Evolutionary conservation across 2,329 filamentous ascomycete species (phyloP).

Genomic region (Fusarium nisikadoi): DNA sequence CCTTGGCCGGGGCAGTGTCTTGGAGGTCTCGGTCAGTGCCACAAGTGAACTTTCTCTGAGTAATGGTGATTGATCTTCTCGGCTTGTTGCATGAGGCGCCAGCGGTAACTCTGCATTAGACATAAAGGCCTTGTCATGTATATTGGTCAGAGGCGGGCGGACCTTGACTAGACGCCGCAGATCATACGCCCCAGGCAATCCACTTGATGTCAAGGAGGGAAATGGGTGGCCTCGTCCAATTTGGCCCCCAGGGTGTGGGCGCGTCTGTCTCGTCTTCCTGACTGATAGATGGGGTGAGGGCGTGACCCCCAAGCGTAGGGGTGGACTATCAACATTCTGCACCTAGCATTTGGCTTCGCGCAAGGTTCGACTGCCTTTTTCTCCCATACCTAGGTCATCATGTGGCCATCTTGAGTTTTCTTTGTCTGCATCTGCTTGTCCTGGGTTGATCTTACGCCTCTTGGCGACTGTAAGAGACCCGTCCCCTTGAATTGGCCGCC

Average conservation of each 20-base stretch:
- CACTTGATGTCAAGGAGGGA: slow-evolving; percentile 1
- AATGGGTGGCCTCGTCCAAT: background rate
- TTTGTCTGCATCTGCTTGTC: slow-evolving; percentile 20
- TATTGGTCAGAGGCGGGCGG: slow-evolving; percentile 38
- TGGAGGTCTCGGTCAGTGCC: background rate
- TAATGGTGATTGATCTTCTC: background rate
- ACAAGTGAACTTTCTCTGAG: background rate
- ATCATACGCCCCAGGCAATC: slow-evolving; percentile 21
- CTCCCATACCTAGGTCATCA: background rate
- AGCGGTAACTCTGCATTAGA: background rate
- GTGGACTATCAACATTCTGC: slow-evolving; percentile 22
- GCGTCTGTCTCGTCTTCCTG: slow-evolving; percentile 32
- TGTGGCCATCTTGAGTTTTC: slow-evolving; percentile 25
- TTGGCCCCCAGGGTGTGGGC: background rate
- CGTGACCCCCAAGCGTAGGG: slow-evolving; percentile 3
- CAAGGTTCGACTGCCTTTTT: background rate
- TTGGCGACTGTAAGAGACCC: slow-evolving; percentile 51
- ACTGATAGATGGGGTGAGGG: slow-evolving; percentile 23
- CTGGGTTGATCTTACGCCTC: slow-evolving; percentile 41
- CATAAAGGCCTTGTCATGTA: slow-evolving; percentile 4
- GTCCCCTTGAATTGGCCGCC: slow-evolving; percentile 15
- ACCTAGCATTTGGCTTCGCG: slow-evolving; percentile 16
- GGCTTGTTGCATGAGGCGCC: background rate
- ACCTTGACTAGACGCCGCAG: slow-evolving; percentile 22
- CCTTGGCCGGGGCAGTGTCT: background rate